These are phyloP conservation scores for Allium sativum DNA, from an alignment of 106 monocot genomes.

Conservation along the genomic window DNA sequence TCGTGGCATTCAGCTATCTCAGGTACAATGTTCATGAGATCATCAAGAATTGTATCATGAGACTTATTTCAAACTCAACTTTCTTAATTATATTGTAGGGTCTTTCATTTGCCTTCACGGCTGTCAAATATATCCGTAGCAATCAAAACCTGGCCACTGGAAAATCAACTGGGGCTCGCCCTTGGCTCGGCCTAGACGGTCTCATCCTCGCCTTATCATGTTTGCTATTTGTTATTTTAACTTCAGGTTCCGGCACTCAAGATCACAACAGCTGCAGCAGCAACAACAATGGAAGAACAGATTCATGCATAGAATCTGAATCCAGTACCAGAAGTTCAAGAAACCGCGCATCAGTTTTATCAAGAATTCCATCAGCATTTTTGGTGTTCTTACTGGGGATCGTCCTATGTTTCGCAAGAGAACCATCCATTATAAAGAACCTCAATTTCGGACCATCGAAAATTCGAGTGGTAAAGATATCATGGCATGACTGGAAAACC, in stretches of 20 bases:
- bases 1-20: conserved; percentile 95
- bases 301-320: too few species aligned
- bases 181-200: conserved; percentile 79
- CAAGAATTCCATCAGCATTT: conserved; percentile 50
- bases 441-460: conserved; percentile 41
- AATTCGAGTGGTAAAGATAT: conserved; percentile 20
- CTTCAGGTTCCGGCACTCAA: conserved; percentile 49
- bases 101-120: conserved; percentile 20
- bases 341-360: not conserved
- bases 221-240: conserved; percentile 52
- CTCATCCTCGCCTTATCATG: conserved; percentile 75
- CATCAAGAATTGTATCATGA: not conserved
- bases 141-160: conserved; percentile 54
- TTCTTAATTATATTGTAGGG: conserved; percentile 11
- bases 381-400: conserved; percentile 60
- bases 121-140: conserved; percentile 10
- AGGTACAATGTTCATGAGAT: conserved; percentile 31
- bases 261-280: not conserved
- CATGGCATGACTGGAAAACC: conserved; percentile 45
- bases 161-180: conserved; percentile 29
- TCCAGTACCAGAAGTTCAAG: not conserved
- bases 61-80: conserved; percentile 42
- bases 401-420: conserved; percentile 27
- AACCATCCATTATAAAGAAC: conserved; percentile 24
- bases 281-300: not conserved